Conservation (phyloP, 2,329 filamentous ascomycete species). For the Colletotrichum karsti region DNA sequence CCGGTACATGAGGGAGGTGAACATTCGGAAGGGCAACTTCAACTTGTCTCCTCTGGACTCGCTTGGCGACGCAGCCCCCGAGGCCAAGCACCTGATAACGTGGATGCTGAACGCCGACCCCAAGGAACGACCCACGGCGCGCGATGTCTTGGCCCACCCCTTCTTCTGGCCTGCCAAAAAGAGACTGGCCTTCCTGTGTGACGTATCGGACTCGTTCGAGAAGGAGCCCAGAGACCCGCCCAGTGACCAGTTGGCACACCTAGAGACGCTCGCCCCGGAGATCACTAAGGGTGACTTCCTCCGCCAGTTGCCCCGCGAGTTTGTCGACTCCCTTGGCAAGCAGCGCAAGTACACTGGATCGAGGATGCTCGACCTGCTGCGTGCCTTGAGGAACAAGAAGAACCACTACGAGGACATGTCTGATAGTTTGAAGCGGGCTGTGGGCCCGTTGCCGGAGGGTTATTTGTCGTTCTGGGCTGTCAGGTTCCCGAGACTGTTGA, state of each 20-base stretch:
- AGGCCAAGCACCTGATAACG: conserved; percentile 86
- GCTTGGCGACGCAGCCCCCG: conserved; percentile 84
- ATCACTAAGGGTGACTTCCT: conserved; percentile 81
- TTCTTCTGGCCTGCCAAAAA: conserved; percentile 97
- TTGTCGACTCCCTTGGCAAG: conserved; percentile 90
- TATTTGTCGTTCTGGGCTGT: conserved; percentile 87
- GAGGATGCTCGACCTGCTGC: conserved; percentile 83
- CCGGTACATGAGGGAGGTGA: conserved; percentile 94
- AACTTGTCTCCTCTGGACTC: conserved; percentile 75
- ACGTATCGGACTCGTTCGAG: conserved; percentile 96
- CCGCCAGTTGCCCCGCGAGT: conserved; percentile 76
- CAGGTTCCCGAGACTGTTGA: conserved; percentile 80
- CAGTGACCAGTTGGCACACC: conserved; percentile 69
- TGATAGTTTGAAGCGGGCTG: conserved; percentile 73
- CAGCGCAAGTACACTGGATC: conserved; percentile 93
- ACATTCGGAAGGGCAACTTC: conserved; percentile 91
- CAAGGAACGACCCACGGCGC: conserved; percentile 72
- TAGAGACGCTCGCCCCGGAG: conserved; percentile 61
- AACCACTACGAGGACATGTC: conserved; percentile 99
- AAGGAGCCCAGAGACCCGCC: conserved; percentile 88
- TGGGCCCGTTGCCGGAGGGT: conserved; percentile 80
- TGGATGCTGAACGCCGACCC: conserved; percentile 75
- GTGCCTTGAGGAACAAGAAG: conserved; percentile 93
- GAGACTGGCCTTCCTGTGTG: conserved; percentile 90
- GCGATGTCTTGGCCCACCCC: conserved; percentile 87